Evolutionary conservation across 2,329 filamentous ascomycete species (phyloP).

Genomic region (Diaporthe destruens): DNA sequence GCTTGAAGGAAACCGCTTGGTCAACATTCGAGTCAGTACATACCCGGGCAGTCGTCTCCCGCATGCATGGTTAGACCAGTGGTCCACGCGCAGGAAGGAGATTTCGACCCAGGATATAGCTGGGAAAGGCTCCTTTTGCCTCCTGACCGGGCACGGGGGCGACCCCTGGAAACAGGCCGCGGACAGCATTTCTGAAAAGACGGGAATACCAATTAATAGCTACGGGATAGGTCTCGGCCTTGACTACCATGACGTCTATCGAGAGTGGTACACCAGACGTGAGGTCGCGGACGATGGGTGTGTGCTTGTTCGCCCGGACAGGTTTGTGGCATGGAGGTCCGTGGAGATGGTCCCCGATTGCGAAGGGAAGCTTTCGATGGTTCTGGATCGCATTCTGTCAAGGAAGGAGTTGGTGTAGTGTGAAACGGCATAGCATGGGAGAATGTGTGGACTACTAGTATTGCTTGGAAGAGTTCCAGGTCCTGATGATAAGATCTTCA

Average conservation of each 20-base stretch:
- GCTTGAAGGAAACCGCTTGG: slow-evolving; percentile 50
- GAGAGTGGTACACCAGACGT: slow-evolving; percentile 61
- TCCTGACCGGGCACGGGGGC: slow-evolving; percentile 62
- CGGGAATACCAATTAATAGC: slow-evolving; percentile 57
- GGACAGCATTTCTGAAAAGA: slow-evolving; percentile 46
- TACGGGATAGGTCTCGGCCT: slow-evolving; percentile 62
- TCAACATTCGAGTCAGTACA: slow-evolving; percentile 57
- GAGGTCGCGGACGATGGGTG: slow-evolving; percentile 64
- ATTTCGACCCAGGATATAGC: slow-evolving; percentile 66
- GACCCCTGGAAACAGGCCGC: slow-evolving; percentile 61
- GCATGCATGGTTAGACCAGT: slow-evolving; percentile 65
- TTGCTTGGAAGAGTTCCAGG: neutral
- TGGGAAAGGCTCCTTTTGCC: slow-evolving; percentile 59
- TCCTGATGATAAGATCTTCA: neutral
- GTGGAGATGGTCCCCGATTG: slow-evolving; percentile 27
- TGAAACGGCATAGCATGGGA: neutral
- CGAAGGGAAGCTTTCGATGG: slow-evolving; percentile 37
- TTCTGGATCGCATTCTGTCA: slow-evolving; percentile 36
- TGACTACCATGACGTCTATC: slow-evolving; percentile 67
- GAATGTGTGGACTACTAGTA: too few relatives aligned
- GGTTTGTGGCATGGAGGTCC: slow-evolving; percentile 63
- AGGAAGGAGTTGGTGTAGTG: neutral
- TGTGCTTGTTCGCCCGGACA: slow-evolving; percentile 64
- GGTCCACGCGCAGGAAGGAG: slow-evolving; percentile 43
- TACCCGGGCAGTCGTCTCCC: slow-evolving; percentile 66